phyloP scores from a whole-genome alignment of 176 grass and related monocot genomes.

The Oryza glaberrima region DNA sequence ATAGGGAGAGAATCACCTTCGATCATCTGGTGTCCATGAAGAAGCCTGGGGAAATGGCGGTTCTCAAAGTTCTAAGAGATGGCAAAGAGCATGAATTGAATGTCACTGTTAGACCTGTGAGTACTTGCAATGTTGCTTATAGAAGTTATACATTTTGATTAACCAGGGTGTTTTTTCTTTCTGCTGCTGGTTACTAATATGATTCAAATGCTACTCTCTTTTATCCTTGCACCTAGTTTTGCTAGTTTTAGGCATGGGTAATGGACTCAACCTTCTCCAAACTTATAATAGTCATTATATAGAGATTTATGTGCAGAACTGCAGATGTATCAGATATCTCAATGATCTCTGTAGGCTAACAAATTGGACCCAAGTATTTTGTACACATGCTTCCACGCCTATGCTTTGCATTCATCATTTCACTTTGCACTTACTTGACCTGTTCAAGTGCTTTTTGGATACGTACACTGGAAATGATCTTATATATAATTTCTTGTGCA shows the following conservation, averaged over 20 bases:
- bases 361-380: conserved; percentile 13
- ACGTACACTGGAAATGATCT: conserved; percentile 28
- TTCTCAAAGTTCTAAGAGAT: conserved; percentile 83
- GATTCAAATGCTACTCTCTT: conserved; percentile 16
- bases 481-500: conserved; percentile 47
- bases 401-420: conserved; percentile 21
- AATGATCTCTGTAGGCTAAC: conserved; percentile 5
- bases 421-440: neutral
- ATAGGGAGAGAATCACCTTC: conserved; percentile 99
- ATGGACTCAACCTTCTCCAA: conserved; percentile 33
- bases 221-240: conserved; percentile 37
- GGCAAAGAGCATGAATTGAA: conserved; percentile 73
- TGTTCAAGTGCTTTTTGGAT: neutral
- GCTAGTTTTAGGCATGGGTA: conserved; percentile 2
- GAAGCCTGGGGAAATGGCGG: conserved; percentile 81
- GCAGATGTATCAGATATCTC: neutral
- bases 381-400: neutral
- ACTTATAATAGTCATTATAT: neutral
- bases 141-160: conserved; percentile 19
- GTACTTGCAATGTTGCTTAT: conserved; percentile 35
- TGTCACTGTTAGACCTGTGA: conserved; percentile 81
- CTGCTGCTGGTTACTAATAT: conserved; percentile 1
- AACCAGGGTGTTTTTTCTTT: neutral
- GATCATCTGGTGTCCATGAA: conserved; percentile 99
- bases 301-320: neutral